A percentile compares a stretch with the other conserved stretches of the same genome.
Conservation (phyloP, 164 flowering plant species). For the Berberis vulgaris region DNA sequence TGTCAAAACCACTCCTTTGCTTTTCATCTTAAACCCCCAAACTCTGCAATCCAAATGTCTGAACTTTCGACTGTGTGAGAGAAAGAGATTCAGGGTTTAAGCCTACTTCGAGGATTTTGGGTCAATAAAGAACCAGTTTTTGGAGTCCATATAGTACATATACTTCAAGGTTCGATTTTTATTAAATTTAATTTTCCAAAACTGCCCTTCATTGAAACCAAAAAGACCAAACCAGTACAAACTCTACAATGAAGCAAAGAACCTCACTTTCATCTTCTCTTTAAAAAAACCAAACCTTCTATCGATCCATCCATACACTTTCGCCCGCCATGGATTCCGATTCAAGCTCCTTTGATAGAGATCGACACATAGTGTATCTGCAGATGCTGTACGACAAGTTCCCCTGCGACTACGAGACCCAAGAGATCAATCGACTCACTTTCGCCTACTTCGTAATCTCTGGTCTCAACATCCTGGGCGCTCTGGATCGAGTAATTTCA, state of each 20-base stretch:
- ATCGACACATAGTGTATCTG: slow-evolving; percentile 54
- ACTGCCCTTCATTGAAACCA: no score
- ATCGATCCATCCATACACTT: neutral
- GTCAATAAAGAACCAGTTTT: no score
- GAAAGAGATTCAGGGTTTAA: no score
- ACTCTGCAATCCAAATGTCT: no score
- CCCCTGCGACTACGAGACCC: slow-evolving; percentile 56
- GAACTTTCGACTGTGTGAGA: no score
- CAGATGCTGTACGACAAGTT: slow-evolving; percentile 60
- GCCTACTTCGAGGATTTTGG: no score
- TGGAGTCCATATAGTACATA: no score
- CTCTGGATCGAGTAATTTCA: slow-evolving; percentile 52
- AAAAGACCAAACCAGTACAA: no score
- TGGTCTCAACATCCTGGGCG: slow-evolving; percentile 64
- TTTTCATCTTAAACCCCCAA: neutral
- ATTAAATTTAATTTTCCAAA: no score
- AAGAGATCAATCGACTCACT: slow-evolving; percentile 89
- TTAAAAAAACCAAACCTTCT: neutral
- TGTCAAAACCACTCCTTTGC: slow-evolving; percentile 9
- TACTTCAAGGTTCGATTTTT: no score
- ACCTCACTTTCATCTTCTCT: slow-evolving; percentile 5
- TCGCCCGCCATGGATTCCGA: neutral
- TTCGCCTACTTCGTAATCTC: slow-evolving; percentile 85
- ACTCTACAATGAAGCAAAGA: no score
- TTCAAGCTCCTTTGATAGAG: slow-evolving; percentile 36